These are phyloP conservation scores for Atalantia buxifolia DNA, from an alignment of 345 rosid genomes.

Conservation along the genomic window DNA sequence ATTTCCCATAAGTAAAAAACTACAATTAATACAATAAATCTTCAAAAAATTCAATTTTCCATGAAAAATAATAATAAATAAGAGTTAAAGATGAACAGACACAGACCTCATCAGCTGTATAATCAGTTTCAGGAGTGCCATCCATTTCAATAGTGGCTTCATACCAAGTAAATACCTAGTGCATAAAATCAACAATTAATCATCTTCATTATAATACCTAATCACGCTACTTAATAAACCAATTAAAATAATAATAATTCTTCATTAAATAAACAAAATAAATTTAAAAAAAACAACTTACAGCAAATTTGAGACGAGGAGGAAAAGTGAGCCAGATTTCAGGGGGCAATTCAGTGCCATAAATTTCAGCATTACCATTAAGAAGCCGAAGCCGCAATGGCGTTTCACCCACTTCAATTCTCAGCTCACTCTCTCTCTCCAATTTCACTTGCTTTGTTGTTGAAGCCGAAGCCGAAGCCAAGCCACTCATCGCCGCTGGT, in stretches of 20 bases:
- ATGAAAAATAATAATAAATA: background rate
- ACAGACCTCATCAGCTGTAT: constrained; percentile 83
- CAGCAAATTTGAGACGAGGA: constrained; percentile 84
- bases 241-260: background rate
- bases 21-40: too few species aligned
- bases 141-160: constrained; percentile 95
- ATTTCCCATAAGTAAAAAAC: background rate
- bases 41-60: background rate
- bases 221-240: background rate
- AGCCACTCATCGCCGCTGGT: background rate
- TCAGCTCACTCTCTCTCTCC: constrained; percentile 82
- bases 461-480: constrained; percentile 24
- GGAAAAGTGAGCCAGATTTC: constrained; percentile 85
- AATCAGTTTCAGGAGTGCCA: constrained; percentile 83
- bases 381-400: constrained; percentile 74
- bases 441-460: constrained; percentile 69
- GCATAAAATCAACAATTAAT: background rate
- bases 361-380: constrained; percentile 85
- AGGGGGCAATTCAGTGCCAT: constrained; percentile 83
- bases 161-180: constrained; percentile 89
- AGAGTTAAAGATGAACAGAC: background rate
- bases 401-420: constrained; percentile 80
- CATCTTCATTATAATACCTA: background rate
- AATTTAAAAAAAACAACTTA: constrained; percentile 16
- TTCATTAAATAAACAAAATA: background rate